Evolutionary conservation across 2,329 filamentous ascomycete species (phyloP), one percentile per base, ranked within the genome.

Genomic region (Cordyceps pruinosa): DNA sequence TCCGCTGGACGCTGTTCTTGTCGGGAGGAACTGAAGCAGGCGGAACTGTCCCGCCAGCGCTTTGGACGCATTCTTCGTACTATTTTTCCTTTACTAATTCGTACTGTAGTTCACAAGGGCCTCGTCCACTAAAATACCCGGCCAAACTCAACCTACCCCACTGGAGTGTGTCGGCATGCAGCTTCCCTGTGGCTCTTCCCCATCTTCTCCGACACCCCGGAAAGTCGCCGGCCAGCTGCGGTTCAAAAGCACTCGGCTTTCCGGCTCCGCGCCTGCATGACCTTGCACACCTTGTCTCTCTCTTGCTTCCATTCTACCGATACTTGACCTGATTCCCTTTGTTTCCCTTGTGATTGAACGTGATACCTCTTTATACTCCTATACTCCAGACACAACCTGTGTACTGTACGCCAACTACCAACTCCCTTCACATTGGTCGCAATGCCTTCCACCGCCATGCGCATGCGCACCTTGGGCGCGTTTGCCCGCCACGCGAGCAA

Each of bases 401-500:
- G 15, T 6, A 32, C n/a, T 23, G 34, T n/a, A 46, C 25, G n/a
- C 32, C 32, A n/a, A 12, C 42, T n/a, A n/a, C n/a, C n/a, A n/a
- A 26, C n/a, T 57, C 46, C 21, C 13, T 9, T 50, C 46, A 42
- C 37, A 34, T 28, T 37, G 30, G 49, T 39, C 70, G 65, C 64
- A 34, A 83, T 83, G 80, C 73, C 77, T 66, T 81, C 79, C 19
- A 66, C 76, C 61, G 73, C 74, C 47, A 65, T 80, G 56, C 77
- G 75, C 61, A 72, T 80, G 72, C 73, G 75, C 65, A 77, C 77
- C 52, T 67, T 83, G 58, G 72, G 78, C 66, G 79, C 78, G 30
- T 80, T 81, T 66, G 76, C 77, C 67, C 79, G 76, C 61, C 73
- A 81, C 71, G 77, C 77, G 64, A 70, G 75, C 47, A 82, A 82